Evolutionary conservation across 768 basidiomycete species (phyloP), one percentile per base, ranked within the genome.

Genomic region (Pleurotus sapidus): DNA sequence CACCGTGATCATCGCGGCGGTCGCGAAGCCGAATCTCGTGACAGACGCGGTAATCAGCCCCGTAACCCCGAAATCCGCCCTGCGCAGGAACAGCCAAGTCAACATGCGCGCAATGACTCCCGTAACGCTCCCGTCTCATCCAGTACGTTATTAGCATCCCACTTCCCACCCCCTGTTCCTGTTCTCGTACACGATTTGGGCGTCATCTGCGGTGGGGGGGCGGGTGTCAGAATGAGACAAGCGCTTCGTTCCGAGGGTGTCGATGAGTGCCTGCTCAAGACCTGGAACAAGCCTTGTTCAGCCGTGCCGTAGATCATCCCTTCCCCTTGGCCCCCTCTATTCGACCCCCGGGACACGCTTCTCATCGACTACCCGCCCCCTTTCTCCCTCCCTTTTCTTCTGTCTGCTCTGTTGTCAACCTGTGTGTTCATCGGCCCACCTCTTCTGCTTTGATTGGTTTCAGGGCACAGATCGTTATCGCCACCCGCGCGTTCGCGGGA

Each of bases 131-230:
- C 46, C 74, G 64, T 62, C 77, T 74, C 68, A 53, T 27, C 76
- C 70, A 84, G 83, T 84, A 84, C 83, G 82, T 84, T 83, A 73
- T 83, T 80, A 74, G 78, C 81, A 76, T 72, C 68, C 66, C 60
- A 62, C 63, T 65, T 59, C 68, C 70, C 72, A 64, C 70, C 69
- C 70, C 65, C 75, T 66, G 70, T 73, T 59, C 70, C 65, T 71
- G 64, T 72, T 58, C 68, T 67, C 68, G 62, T 61, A 66, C 67
- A 59, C 68, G 70, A 25, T 46, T 38, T 37, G 14, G 55, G 55
- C 55, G 46, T n/a, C 34, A 45, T 70, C 67, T 72, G 62, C 57
- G 69, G 70, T 69, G 69, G 56, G 69, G 56, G 59, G 57, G 56
- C 57, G 49, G 58, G 55, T 51, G 63, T 56, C 23, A 30, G 30